Base-by-base conservation (phyloP, 345 rosid genomes). In the Populus ilicifolia region DNA sequence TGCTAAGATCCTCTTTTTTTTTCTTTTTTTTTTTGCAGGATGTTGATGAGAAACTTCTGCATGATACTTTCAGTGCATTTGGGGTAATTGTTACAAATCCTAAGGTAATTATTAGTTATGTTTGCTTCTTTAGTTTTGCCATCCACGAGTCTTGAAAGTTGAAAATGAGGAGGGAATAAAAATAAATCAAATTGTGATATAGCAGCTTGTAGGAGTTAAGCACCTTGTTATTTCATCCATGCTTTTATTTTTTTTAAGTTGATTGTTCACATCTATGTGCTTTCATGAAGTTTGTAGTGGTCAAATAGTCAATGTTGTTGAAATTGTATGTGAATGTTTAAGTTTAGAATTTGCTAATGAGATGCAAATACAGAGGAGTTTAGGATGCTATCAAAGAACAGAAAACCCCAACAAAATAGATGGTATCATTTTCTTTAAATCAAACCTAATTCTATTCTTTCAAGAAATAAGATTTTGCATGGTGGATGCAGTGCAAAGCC, bases 61-160 rank as follows among this genome's bases (percentile, higher is more conserved):
- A 94, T 71, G 99, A 96, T 86, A 96, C 99, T 80, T 96, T 96
- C 80, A 92, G 98, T 72, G 99, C 99, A 20, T 94, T 96, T 86
- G 99, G 99, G 33, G 97, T 89, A 27, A 96, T 96, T 77, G 99
- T 92, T 82, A 74, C 97, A 70, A 96, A 96, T 81, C 98, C 99
- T 3, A 96, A 96, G 99, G 99, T 96, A 83, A 80, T 67, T 33
- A 66, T 63, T 62, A 3, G 10, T 48, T 41, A 63, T 23, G 8
- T 23, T 30, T 69, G 66, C 21, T 14, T 54, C 38, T 38, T 71
- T 30, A n/a, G 23, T 12, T 75, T 76, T 76, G 38, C 43, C 29
- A 18, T 67, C 35, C 21, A 69, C 9, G 44, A 29, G 46, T 25
- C 8, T 69, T 56, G 23, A 41, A 41, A 41, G 14, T 41, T 41